These are phyloP conservation scores for Priceomyces fermenticarens DNA, from an alignment of 805 yeast genomes.

Conservation along the genomic window DNA sequence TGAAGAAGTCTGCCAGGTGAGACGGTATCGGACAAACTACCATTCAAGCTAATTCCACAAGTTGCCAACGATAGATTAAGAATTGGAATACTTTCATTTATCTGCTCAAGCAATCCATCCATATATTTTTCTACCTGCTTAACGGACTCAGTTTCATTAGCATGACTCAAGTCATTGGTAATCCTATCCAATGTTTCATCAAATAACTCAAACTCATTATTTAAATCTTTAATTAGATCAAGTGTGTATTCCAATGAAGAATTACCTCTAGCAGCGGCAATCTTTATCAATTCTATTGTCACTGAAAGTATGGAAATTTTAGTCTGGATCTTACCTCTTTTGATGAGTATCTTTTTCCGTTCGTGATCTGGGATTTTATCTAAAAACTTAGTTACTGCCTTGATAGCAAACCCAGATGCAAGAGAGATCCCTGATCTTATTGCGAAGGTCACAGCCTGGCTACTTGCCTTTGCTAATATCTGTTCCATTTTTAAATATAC, in stretches of 20 bases:
- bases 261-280: slow-evolving; percentile 61
- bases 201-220: slow-evolving; percentile 55
- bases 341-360: slow-evolving; percentile 38
- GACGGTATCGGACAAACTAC: slow-evolving; percentile 47
- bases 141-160: slow-evolving; percentile 36
- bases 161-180: slow-evolving; percentile 24
- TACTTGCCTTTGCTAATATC: slow-evolving; percentile 56
- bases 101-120: slow-evolving; percentile 44
- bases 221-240: slow-evolving; percentile 52
- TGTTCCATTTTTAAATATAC: slow-evolving; percentile 32
- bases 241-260: slow-evolving; percentile 55
- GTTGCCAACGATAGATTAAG: slow-evolving; percentile 64
- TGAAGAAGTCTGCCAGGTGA: slow-evolving; percentile 68
- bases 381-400: slow-evolving; percentile 55
- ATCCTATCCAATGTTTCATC: slow-evolving; percentile 46
- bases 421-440: slow-evolving; percentile 71
- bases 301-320: slow-evolving; percentile 60
- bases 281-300: slow-evolving; percentile 64
- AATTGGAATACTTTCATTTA: slow-evolving; percentile 68
- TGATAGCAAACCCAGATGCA: slow-evolving; percentile 71
- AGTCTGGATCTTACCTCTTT: slow-evolving; percentile 47
- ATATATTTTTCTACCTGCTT: slow-evolving; percentile 49
- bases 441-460: slow-evolving; percentile 78
- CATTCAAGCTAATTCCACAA: slow-evolving; percentile 59
- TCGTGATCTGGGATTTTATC: slow-evolving; percentile 56